Percentiles rank a stretch among this genome's conserved stretches.
Evolutionary conservation across 371 early-diverging fungal species (phyloP).

Genomic region (Mycotypha africana): DNA sequence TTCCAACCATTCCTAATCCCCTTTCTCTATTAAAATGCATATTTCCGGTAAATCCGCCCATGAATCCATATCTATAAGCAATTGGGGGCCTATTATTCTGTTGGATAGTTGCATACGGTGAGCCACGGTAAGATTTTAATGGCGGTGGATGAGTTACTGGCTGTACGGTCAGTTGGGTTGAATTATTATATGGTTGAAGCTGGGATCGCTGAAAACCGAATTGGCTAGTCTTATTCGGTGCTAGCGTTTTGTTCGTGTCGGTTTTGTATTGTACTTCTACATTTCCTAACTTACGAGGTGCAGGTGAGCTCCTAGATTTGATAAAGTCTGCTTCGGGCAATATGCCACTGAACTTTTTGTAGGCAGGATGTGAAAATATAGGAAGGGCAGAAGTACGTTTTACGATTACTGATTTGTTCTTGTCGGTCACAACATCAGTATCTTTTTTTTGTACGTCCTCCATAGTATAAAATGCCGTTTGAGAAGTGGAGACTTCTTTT

Average conservation of each 20-base stretch:
- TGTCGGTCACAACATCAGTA: no score
- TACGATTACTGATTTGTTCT: constrained; percentile 5
- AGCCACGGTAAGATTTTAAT: constrained; percentile 15
- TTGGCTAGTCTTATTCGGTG: no score
- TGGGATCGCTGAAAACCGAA: no score
- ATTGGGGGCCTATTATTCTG: constrained; percentile 10
- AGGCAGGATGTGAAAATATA: constrained; percentile 18
- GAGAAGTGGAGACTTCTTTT: background rate
- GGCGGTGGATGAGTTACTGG: constrained; percentile 1
- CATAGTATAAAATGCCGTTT: no score
- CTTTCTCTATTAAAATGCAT: background rate
- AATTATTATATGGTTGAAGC: no score
- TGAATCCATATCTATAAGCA: constrained; percentile 17
- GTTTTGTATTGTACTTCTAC: no score
- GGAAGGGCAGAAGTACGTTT: constrained; percentile 20
- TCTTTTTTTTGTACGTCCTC: no score
- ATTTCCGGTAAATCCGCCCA: background rate
- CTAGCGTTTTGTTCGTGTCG: no score
- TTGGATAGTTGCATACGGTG: constrained; percentile 12
- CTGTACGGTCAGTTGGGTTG: background rate
- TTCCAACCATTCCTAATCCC: background rate
- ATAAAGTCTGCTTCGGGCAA: constrained; percentile 18
- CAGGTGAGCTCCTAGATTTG: constrained; percentile 31
- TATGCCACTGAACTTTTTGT: constrained; percentile 23
- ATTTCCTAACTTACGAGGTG: constrained; percentile 4